Base-by-base conservation (phyloP, 192 early-diverging fungal genomes). In the Coemansia sp. region DNA sequence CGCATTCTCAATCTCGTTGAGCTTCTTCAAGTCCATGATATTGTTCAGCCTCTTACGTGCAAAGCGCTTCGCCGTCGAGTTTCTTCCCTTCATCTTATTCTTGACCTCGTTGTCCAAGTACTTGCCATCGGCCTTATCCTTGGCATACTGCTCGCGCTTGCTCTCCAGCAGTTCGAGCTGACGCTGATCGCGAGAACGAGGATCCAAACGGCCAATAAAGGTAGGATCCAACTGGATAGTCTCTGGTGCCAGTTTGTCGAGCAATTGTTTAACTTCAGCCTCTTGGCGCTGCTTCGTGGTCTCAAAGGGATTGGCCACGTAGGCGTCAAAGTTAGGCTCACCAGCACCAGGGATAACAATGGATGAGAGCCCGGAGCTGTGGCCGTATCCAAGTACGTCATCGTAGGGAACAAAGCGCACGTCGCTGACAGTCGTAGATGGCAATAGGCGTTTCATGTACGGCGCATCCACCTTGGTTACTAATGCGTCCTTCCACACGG, bases 261-360 rank as follows among this genome's bases (percentile, higher is more conserved):
- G 68, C 33, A 98, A 80, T 75, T 73, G 68, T 65, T 92, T 91
- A 21, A 98, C 95, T 85, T 97, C 97, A 44, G 86, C 67, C 69
- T 96, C 93, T 69, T 91, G 91, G 61, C 95, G 84, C 78, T 97
- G 96, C 72, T 89, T 91, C 64, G 84, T 86, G 8, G 94, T 97
- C 78, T 96, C 89, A 89, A 86, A 97, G 17, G 94, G 95, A 82
- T 98, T 98, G 33, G 91, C 91, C 70, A 92, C 94, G 37, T 94
- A 71, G 3, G 91, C 90, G 82, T 98, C 97, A 85, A 93, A 95
- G 91, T 98, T 98, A 72, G 97, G 92, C 74, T 98, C 97, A 61
- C 97, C 97, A n/a, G 95, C 82, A 13, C 94, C 94, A 0, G 97
- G 97, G 6, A 98, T 86, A 11, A 96, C 85, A 23, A 98, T 74